Evolutionary conservation across 2,329 filamentous ascomycete genomes (phyloP).

Genomic region (Diplodia mutila): DNA sequence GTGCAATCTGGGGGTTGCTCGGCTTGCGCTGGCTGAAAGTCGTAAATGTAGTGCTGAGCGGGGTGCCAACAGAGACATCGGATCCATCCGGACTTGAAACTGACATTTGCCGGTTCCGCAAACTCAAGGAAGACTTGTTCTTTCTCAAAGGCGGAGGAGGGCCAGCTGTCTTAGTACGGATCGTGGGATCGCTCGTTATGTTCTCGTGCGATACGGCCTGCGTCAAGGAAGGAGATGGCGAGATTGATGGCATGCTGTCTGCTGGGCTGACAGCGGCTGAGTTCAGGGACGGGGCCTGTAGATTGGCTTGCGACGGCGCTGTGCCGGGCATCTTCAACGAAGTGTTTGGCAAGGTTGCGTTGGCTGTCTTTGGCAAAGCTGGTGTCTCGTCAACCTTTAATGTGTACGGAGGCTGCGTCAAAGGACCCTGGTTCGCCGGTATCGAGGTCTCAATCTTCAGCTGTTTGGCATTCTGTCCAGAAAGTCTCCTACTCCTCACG

Average conservation of each 20-base stretch:
- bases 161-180: neutral
- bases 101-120: conserved; percentile 76
- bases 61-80: conserved; percentile 74
- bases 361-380: conserved; percentile 42
- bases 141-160: conserved; percentile 42
- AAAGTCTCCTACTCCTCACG: conserved; percentile 77
- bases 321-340: conserved; percentile 35
- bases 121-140: conserved; percentile 61
- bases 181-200: conserved; percentile 10
- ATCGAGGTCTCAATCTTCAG: conserved; percentile 82
- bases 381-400: conserved; percentile 33
- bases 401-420: conserved; percentile 32
- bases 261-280: conserved; percentile 44
- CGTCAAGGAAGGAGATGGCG: conserved; percentile 42
- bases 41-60: conserved; percentile 69
- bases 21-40: conserved; percentile 51
- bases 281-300: conserved; percentile 18
- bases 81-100: conserved; percentile 62
- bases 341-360: conserved; percentile 34
- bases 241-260: conserved; percentile 47
- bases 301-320: conserved; percentile 27
- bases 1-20: conserved; percentile 62
- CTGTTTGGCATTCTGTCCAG: conserved; percentile 77
- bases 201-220: conserved; percentile 51
- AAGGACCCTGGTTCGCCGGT: conserved; percentile 13